phyloP scores from a whole-genome alignment of 352 stramenopile species.

The Phytophthora megakarya region DNA sequence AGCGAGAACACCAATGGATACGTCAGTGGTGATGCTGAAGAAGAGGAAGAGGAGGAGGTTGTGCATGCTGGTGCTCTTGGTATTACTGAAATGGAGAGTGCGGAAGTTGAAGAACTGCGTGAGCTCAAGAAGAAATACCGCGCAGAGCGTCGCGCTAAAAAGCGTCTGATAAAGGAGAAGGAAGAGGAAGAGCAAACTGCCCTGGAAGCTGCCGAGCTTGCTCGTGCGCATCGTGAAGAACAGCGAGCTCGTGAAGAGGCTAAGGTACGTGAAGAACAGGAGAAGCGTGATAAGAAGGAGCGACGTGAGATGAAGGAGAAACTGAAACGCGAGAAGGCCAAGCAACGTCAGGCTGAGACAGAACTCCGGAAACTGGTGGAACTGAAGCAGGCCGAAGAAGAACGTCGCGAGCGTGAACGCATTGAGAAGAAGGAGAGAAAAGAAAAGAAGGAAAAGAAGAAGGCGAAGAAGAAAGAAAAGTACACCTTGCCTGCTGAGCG shows the following conservation, averaged over 20 bases:
- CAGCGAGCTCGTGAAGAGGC: constrained; percentile 47
- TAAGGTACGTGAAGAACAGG: constrained; percentile 42
- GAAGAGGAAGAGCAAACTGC: constrained; percentile 45
- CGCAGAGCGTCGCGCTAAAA: constrained; percentile 47
- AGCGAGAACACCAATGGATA: constrained; percentile 33
- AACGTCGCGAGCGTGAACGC: constrained; percentile 39
- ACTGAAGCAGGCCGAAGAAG: constrained; percentile 47
- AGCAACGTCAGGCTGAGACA: constrained; percentile 45
- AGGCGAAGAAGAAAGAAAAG: constrained; percentile 61
- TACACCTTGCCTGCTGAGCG: constrained; percentile 60
- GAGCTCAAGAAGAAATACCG: constrained; percentile 44
- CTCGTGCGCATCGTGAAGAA: constrained; percentile 42
- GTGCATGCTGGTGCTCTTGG: background rate
- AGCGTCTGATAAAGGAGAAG: constrained; percentile 38
- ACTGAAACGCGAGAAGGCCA: constrained; percentile 44
- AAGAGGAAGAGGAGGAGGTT: constrained; percentile 17
- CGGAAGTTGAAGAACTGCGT: constrained; percentile 37
- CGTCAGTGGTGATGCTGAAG: constrained; percentile 26
- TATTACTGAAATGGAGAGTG: constrained; percentile 18
- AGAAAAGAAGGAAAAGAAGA: constrained; percentile 51
- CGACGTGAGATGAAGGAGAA: constrained; percentile 47
- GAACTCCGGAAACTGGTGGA: constrained; percentile 43
- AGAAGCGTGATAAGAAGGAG: constrained; percentile 51
- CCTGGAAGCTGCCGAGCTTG: constrained; percentile 42
- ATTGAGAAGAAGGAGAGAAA: constrained; percentile 46